Evolutionary conservation across 1,139 yeast genomes (phyloP).

Genomic region (Citeromyces hawaiiensis): DNA sequence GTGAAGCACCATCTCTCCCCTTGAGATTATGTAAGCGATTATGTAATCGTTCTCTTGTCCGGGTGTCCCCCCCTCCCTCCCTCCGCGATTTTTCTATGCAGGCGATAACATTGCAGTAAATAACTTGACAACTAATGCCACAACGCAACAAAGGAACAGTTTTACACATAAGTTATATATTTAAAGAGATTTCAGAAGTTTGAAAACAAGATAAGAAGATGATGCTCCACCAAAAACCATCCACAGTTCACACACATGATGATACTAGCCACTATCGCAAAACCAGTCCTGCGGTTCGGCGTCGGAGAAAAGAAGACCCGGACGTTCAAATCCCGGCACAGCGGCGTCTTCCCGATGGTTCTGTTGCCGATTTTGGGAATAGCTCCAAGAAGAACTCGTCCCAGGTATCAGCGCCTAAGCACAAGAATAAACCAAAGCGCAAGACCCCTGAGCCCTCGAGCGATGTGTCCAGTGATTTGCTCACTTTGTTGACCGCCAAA

Average conservation of each 20-base stretch:
- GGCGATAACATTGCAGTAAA: background rate
- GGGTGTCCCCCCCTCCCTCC: background rate
- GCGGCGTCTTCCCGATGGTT: slow-evolving; percentile 27
- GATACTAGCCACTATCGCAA: slow-evolving; percentile 4
- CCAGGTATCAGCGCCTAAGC: slow-evolving; percentile 4
- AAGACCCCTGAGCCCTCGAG: slow-evolving; percentile 6
- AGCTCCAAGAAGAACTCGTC: slow-evolving; percentile 6
- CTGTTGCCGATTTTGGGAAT: slow-evolving; percentile 26
- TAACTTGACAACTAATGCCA: background rate
- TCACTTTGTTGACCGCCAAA: slow-evolving; percentile 3
- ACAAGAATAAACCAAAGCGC: slow-evolving; percentile 5
- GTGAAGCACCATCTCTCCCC: slow-evolving; percentile 16
- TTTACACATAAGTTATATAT: background rate
- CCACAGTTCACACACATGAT: slow-evolving; percentile 14
- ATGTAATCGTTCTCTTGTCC: background rate
- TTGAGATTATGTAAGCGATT: background rate
- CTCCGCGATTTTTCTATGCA: background rate
- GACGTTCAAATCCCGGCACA: slow-evolving; percentile 10
- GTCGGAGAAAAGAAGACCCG: slow-evolving; percentile 7
- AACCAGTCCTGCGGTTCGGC: slow-evolving; percentile 12
- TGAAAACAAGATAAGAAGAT: slow-evolving; percentile 11
- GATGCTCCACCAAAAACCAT: slow-evolving; percentile 29
- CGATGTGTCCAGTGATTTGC: slow-evolving; percentile 1
- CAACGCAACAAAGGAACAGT: background rate
- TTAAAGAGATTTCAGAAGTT: background rate